A percentile compares a stretch with the other conserved stretches of the same genome.
Conservation (phyloP, 1,284 basidiomycete genomes). For the Cerioporus squamosus region DNA sequence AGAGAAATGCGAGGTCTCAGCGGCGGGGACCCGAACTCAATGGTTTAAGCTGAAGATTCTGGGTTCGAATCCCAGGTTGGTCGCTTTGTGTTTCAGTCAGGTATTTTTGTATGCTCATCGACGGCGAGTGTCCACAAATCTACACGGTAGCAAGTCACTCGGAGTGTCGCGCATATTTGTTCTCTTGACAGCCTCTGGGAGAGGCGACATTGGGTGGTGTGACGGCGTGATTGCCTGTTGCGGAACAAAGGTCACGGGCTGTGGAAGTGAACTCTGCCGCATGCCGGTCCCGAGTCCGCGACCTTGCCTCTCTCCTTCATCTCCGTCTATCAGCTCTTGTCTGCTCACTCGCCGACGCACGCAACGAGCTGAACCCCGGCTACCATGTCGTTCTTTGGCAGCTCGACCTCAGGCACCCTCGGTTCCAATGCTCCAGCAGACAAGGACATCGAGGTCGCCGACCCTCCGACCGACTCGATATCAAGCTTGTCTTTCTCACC, state of each 20-base stretch:
- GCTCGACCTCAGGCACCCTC: slow-evolving; percentile 35
- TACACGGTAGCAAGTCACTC: too few relatives aligned
- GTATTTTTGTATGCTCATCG: too few relatives aligned
- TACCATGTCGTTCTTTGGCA: slow-evolving; percentile 47
- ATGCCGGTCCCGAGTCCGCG: slow-evolving; percentile 1
- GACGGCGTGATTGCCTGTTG: slow-evolving; percentile 1
- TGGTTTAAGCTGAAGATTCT: slow-evolving; percentile 52
- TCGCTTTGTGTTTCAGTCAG: slow-evolving; percentile 30
- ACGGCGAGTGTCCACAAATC: too few relatives aligned
- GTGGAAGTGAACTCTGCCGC: slow-evolving; percentile 1
- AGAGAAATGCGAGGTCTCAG: too few relatives aligned
- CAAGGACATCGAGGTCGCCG: slow-evolving; percentile 76
- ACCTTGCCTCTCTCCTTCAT: neutral
- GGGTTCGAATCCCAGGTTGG: slow-evolving; percentile 58
- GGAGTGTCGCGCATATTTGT: too few relatives aligned
- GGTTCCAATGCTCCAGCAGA: slow-evolving; percentile 37
- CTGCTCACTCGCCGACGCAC: neutral
- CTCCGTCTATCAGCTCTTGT: neutral
- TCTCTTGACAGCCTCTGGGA: too few relatives aligned
- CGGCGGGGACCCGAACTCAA: too few relatives aligned
- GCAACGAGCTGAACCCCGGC: neutral
- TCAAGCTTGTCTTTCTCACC: slow-evolving; percentile 71
- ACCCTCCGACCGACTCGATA: slow-evolving; percentile 77
- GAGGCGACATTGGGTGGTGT: too few relatives aligned
- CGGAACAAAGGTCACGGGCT: slow-evolving; percentile 3